Evolutionary conservation across 2,329 filamentous ascomycete species (phyloP), one percentile per base, ranked within the genome.

Genomic region (Exophiala calicioides): DNA sequence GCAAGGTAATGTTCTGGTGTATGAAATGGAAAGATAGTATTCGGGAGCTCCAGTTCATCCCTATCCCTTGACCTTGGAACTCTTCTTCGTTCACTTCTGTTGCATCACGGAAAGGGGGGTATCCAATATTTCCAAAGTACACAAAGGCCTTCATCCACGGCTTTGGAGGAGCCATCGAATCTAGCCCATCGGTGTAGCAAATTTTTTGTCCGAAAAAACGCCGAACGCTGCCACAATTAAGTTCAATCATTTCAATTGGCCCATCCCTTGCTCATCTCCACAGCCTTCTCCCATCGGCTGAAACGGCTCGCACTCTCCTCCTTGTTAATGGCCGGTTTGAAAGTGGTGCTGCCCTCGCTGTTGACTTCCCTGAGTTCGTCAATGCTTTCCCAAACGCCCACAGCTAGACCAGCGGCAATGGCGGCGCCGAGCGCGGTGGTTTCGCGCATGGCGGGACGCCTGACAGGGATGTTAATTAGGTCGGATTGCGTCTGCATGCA

Each of bases 401-500:
- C 81, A 6, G 89, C 88, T 50, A 95, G 82, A n/a, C 87, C 90
- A 6, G 90, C 90, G 12, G 90, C 88, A 59, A 95, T 91, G 36
- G 90, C 90, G 10, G 90, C 89, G 19, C 90, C 90, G 2, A 95
- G 78, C 1, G 89, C 86, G 1, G 90, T 95, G 3, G 89, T 94
- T 72, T 95, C 90, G 47, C 87, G 84, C 90, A 95, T 95, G 45
- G 81, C 78, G 0, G 90, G 90, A 18, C 90, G 82, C 65, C 90
- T 82, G 50, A 95, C 86, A 20, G 84, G 85, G 58, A 95, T 93
- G 45, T 83, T 82, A 59, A 86, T 88, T 39, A 95, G 79, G 69
- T 95, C 85, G 53, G 90, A 85, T 77, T 95, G 90, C 19, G 44
- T 76, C 69, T 86, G 89, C 90, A 95, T 95, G 70, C 85, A 89